Evolutionary conservation across 2,329 filamentous ascomycete genomes (phyloP).

Genomic region (Verticillium nonalfalfae): DNA sequence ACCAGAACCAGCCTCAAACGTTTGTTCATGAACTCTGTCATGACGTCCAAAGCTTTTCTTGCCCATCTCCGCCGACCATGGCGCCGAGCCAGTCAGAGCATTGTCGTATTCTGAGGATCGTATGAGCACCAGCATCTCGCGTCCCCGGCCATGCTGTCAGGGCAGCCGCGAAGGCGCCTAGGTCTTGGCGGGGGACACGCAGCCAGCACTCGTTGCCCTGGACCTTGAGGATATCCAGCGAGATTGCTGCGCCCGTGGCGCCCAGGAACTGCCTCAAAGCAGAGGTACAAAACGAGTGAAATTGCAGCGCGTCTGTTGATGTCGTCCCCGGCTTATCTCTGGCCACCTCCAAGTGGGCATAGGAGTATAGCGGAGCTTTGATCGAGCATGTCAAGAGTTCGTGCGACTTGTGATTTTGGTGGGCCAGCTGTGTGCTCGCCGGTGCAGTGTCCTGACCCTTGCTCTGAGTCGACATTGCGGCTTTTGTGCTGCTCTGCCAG

Average conservation of each 20-base stretch:
- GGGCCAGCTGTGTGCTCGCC: background rate
- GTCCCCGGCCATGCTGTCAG: slow-evolving; percentile 58
- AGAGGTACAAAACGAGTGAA: slow-evolving; percentile 54
- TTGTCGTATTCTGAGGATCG: slow-evolving; percentile 47
- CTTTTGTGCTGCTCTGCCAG: background rate
- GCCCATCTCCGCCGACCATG: slow-evolving; percentile 43
- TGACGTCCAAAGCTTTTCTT: slow-evolving; percentile 40
- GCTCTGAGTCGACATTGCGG: slow-evolving; percentile 7
- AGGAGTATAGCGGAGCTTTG: slow-evolving; percentile 46
- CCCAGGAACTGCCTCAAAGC: slow-evolving; percentile 67
- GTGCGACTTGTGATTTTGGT: slow-evolving; percentile 29
- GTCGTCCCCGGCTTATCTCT: slow-evolving; percentile 16
- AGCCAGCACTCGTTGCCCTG: slow-evolving; percentile 54
- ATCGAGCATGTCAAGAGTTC: slow-evolving; percentile 47
- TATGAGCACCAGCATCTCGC: slow-evolving; percentile 32
- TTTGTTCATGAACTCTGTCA: background rate
- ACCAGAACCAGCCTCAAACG: background rate
- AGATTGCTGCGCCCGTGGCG: slow-evolving; percentile 57
- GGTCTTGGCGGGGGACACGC: slow-evolving; percentile 55
- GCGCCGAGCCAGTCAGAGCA: slow-evolving; percentile 60
- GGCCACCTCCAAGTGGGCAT: slow-evolving; percentile 47
- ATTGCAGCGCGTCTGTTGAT: slow-evolving; percentile 54
- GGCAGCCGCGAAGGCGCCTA: slow-evolving; percentile 55
- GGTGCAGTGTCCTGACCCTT: background rate
- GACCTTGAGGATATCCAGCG: slow-evolving; percentile 64